phyloP scores from a whole-genome alignment of 768 basidiomycete genomes.

The Leucocoprinus sp. region DNA sequence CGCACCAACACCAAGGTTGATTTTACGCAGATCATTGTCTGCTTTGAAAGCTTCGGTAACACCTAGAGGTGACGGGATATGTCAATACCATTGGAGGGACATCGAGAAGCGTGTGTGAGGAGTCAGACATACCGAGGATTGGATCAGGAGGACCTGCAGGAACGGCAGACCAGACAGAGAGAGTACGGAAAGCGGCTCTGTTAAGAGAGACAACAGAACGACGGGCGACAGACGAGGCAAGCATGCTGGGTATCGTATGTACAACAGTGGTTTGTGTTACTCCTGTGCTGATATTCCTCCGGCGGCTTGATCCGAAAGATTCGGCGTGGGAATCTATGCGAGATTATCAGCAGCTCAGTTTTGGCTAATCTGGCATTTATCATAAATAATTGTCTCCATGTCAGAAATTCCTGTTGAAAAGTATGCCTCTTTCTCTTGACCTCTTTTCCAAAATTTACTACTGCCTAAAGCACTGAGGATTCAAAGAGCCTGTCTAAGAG shows the following conservation, averaged over 20 bases:
- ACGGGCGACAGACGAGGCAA: constrained; percentile 45
- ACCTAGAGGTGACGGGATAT: constrained; percentile 33
- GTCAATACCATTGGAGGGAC: constrained; percentile 8
- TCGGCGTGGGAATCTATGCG: constrained; percentile 9
- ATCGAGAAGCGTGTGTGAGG: constrained; percentile 3
- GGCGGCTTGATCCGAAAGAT: constrained; percentile 20
- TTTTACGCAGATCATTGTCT: constrained; percentile 85
- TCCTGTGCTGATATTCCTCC: constrained; percentile 12
- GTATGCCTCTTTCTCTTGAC: constrained; percentile 15
- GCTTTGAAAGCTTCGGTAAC: constrained; percentile 96
- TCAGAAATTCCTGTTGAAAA: constrained; percentile 18
- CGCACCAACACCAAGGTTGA: constrained; percentile 96
- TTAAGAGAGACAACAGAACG: constrained; percentile 33
- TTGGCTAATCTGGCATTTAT: too few species aligned
- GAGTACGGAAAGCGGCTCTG: constrained; percentile 31
- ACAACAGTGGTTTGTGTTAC: too few species aligned
- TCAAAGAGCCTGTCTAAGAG: constrained; percentile 64
- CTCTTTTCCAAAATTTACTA: background rate
- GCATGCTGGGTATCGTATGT: constrained; percentile 23
- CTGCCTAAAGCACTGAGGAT: constrained; percentile 17
- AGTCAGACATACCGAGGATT: constrained; percentile 64
- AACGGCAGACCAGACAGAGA: constrained; percentile 77
- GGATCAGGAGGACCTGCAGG: constrained; percentile 87
- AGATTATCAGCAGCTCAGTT: too few species aligned
- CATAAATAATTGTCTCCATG: too few species aligned